Percentiles rank a stretch among this genome's conserved stretches.
Conservation (phyloP, 2,329 filamentous ascomycete species). For the Fusarium torreyae region DNA sequence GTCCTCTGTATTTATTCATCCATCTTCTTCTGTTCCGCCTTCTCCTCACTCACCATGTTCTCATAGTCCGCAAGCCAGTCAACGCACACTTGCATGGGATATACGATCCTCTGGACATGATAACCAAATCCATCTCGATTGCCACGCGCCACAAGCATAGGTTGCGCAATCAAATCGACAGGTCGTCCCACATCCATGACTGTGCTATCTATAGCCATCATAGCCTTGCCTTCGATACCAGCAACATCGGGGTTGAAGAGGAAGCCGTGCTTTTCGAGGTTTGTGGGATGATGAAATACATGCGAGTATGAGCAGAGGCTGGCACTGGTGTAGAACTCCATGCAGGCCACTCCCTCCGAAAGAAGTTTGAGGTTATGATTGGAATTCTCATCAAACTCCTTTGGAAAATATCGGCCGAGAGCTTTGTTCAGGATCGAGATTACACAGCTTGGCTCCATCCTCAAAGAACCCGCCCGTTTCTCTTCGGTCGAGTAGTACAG, state of each 20-base stretch:
- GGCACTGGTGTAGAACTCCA: accelerated
- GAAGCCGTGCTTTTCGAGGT: background rate
- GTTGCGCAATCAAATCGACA: background rate
- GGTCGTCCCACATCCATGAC: accelerated
- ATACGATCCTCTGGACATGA: accelerated
- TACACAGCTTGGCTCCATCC: background rate
- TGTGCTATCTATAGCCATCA: accelerated
- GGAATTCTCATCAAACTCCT: accelerated
- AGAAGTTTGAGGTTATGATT: background rate
- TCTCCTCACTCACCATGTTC: background rate
- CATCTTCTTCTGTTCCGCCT: background rate
- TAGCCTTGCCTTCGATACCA: background rate
- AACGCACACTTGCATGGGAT: background rate
- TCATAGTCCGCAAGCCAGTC: background rate
- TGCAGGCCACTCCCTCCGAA: background rate
- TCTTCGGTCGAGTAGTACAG: background rate
- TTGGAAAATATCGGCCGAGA: background rate
- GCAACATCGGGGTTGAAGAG: background rate
- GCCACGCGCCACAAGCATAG: background rate
- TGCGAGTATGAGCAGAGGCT: accelerated
- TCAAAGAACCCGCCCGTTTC: accelerated
- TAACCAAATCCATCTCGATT: accelerated
- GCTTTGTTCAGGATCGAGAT: background rate
- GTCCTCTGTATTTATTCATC: background rate
- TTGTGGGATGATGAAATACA: background rate